phyloP scores from a whole-genome alignment of 2,329 filamentous ascomycete genomes.

The Fusarium oligoseptatum region DNA sequence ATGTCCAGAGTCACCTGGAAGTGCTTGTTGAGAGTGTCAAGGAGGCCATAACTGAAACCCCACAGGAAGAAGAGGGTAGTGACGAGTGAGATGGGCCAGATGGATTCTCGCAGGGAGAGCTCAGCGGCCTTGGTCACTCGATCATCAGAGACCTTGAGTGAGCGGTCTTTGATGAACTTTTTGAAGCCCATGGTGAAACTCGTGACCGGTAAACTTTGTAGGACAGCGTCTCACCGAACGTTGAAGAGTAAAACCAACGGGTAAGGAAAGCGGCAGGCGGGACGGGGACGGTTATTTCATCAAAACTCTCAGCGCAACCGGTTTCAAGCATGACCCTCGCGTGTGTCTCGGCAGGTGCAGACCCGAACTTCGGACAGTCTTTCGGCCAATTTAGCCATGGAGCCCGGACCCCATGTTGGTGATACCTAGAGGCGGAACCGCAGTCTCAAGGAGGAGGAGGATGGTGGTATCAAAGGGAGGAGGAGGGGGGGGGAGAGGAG shows the following conservation, averaged over 20 bases:
- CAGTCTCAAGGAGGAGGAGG: background rate
- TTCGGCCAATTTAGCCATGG: slow-evolving; percentile 25
- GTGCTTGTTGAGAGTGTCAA: slow-evolving; percentile 64
- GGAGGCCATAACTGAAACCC: slow-evolving; percentile 61
- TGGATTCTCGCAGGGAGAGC: slow-evolving; percentile 74
- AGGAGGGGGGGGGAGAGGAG: background rate
- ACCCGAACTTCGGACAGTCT: slow-evolving; percentile 33
- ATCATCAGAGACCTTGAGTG: slow-evolving; percentile 59
- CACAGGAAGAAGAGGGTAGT: slow-evolving; percentile 62
- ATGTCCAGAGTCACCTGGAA: slow-evolving; percentile 63
- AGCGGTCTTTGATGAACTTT: slow-evolving; percentile 59
- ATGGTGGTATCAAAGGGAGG: slow-evolving; percentile 17
- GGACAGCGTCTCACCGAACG: background rate
- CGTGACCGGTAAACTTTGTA: background rate
- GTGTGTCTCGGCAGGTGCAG: slow-evolving; percentile 23
- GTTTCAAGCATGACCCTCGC: slow-evolving; percentile 3
- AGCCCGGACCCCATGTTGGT: background rate
- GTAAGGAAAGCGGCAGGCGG: background rate
- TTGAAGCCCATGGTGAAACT: slow-evolving; percentile 56
- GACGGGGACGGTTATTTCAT: slow-evolving; percentile 17
- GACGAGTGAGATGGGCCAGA: slow-evolving; percentile 73
- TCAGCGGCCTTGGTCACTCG: slow-evolving; percentile 61
- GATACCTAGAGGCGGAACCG: slow-evolving; percentile 12
- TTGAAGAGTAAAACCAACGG: background rate
- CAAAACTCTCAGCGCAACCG: background rate